Conservation (phyloP, 1,284 basidiomycete species). For the Abortiporus biennis region DNA sequence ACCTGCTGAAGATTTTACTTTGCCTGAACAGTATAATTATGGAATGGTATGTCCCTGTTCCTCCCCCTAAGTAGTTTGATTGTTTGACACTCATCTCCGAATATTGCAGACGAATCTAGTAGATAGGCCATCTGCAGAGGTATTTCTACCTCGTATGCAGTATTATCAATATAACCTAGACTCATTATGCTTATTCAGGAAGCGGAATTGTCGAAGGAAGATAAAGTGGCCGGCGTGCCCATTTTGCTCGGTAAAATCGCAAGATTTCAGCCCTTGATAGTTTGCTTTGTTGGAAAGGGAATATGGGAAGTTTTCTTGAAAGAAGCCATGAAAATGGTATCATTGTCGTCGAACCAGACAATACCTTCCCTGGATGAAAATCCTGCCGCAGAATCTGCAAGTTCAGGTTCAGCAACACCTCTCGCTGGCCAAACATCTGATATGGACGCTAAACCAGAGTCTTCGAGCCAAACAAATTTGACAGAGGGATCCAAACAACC, state of each 20-base stretch:
- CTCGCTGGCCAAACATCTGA: not conserved
- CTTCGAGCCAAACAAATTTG: not conserved
- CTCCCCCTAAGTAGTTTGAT: not conserved
- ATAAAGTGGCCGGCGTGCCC: slow-evolving; percentile 21
- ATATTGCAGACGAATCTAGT: slow-evolving; percentile 23
- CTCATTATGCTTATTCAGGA: slow-evolving; percentile 12
- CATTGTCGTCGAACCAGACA: not conserved
- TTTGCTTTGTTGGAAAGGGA: slow-evolving; percentile 70
- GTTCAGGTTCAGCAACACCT: not conserved
- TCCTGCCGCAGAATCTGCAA: too few species aligned
- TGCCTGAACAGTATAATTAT: slow-evolving; percentile 18
- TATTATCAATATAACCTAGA: not conserved
- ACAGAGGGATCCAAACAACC: slow-evolving; percentile 3
- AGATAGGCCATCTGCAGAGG: slow-evolving; percentile 22
- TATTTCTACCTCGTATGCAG: slow-evolving; percentile 4
- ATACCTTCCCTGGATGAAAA: not conserved
- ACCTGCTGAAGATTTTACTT: slow-evolving; percentile 19
- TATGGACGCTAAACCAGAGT: not conserved
- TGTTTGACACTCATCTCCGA: not conserved
- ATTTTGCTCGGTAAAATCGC: slow-evolving; percentile 51
- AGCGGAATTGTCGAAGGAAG: slow-evolving; percentile 18
- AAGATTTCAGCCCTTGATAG: slow-evolving; percentile 46
- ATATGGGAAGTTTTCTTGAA: slow-evolving; percentile 44
- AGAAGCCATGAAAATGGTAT: slow-evolving; percentile 5
- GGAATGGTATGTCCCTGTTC: slow-evolving; percentile 17